Percentiles rank a stretch among this genome's conserved stretches.
Conservation (phyloP, 2,329 filamentous ascomycete genomes). For the Hypoxylon sp. region DNA sequence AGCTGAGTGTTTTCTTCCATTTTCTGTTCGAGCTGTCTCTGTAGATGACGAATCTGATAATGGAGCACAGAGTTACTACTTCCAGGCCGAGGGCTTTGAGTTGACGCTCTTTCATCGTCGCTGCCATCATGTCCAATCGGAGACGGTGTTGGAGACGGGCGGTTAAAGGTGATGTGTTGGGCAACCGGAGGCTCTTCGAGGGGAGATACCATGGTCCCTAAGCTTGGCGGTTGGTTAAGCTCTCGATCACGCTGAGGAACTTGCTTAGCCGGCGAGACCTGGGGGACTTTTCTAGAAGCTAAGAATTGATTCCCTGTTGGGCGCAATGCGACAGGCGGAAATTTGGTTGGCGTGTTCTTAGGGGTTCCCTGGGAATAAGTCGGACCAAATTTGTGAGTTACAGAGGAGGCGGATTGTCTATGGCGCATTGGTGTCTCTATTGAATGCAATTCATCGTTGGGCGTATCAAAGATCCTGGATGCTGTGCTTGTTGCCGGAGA, state of each 20-base stretch:
- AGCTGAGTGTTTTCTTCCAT: constrained; percentile 62
- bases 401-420: constrained; percentile 2
- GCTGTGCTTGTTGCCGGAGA: constrained; percentile 21
- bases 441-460: constrained; percentile 17
- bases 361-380: neutral
- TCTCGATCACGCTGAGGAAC: constrained; percentile 37
- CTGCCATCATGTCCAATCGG: constrained; percentile 18
- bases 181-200: constrained; percentile 56
- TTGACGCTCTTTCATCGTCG: constrained; percentile 2
- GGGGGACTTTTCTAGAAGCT: constrained; percentile 40
- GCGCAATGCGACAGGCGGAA: constrained; percentile 34
- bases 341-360: constrained; percentile 28
- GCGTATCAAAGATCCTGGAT: neutral
- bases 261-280: constrained; percentile 21
- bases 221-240: constrained; percentile 46
- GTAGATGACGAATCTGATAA: constrained; percentile 63
- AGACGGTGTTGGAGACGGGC: constrained; percentile 49
- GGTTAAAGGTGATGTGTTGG: constrained; percentile 54
- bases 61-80: constrained; percentile 57
- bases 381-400: constrained; percentile 10
- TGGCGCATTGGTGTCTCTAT: constrained; percentile 14
- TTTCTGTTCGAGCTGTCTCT: constrained; percentile 60
- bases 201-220: constrained; percentile 56
- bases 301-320: constrained; percentile 35
- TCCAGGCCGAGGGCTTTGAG: constrained; percentile 32